These are phyloP conservation scores for Pseudozyma hubeiensis DNA, from an alignment of 1,284 basidiomycete species.

Conservation along the genomic window DNA sequence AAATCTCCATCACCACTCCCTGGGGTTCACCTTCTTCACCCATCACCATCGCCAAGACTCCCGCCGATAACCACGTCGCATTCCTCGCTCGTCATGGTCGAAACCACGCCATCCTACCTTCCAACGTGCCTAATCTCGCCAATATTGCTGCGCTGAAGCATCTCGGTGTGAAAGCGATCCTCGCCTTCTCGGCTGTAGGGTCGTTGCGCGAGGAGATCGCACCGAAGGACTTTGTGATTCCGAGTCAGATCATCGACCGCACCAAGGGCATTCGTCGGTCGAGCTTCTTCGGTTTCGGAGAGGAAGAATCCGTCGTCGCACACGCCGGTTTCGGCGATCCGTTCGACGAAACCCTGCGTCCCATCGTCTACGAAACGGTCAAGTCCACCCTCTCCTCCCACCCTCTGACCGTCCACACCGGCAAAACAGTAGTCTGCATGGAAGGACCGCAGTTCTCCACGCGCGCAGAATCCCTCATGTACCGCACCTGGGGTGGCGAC, in stretches of 20 bases:
- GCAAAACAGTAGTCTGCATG: slow-evolving; percentile 93
- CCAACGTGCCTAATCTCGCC: slow-evolving; percentile 77
- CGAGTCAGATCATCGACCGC: slow-evolving; percentile 93
- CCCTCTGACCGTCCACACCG: slow-evolving; percentile 73
- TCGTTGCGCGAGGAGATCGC: slow-evolving; percentile 91
- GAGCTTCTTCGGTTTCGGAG: slow-evolving; percentile 85
- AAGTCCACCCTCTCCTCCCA: slow-evolving; percentile 36
- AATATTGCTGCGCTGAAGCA: slow-evolving; percentile 96
- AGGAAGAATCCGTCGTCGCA: slow-evolving; percentile 77
- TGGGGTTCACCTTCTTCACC: slow-evolving; percentile 94
- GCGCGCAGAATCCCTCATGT: slow-evolving; percentile 93
- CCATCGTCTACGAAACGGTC: slow-evolving; percentile 52
- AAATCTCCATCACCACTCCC: slow-evolving; percentile 73
- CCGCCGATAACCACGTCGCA: slow-evolving; percentile 81
- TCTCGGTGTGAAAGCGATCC: slow-evolving; percentile 86
- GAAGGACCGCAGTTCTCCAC: slow-evolving; percentile 95
- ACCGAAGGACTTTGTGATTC: slow-evolving; percentile 82
- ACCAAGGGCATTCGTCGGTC: slow-evolving; percentile 89
- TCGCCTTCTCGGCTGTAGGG: slow-evolving; percentile 96
- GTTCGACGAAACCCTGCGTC: slow-evolving; percentile 58
- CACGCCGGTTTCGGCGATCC: slow-evolving; percentile 92
- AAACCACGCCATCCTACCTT: slow-evolving; percentile 74
- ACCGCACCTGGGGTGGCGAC: slow-evolving; percentile 83
- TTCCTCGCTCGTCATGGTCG: slow-evolving; percentile 91
- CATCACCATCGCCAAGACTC: slow-evolving; percentile 85